Evolutionary conservation across 176 grass and related monocot species (phyloP), one percentile per base, ranked within the genome.

Genomic region (Leersia perrieri): DNA sequence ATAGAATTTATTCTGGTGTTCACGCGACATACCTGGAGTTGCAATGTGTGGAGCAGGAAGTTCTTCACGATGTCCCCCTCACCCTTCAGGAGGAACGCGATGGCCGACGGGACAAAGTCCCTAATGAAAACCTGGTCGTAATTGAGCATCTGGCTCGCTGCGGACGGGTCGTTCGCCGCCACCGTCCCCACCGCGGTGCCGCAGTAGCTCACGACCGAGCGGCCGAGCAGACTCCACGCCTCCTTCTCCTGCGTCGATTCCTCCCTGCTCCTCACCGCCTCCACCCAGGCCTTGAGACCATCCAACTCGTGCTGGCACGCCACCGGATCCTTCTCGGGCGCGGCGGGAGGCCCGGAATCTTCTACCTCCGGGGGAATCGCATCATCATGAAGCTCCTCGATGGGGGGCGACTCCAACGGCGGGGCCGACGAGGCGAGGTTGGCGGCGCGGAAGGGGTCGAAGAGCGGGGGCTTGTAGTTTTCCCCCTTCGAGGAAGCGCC

Each of bases 61-160:
- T 99, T 95, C 60, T 92, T 92, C 33, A 95, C 96, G 44, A 99
- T 95, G 12, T 99, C 96, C 31, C 80, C 72, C 75, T 99, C 90
- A 1, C 90, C 90, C 68, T 80, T 99, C 36, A 93, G 96, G 57
- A 99, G 88, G 80, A 99, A 99, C 18, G 87, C 92, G 70, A 99
- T 93, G 53, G 93, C 90, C 35, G 90, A 99, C 0, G 96, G 92
- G 20, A 99, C 90, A 22, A 99, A 99, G 60, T 95, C 96, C 90
- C 96, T 93, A 58, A 99, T 95, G 68, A 99, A 93, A 30, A 99
- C 90, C 84, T 99, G 96, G 42, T 99, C 96, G 29, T 99, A 95
- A 81, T 95, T 95, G 34, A 93, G 85, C 88, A 92, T 94, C 42
- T 95, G 96, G 74, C 85, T 95, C 22, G 68, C 82, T 42, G 68